Percentiles rank a stretch among this genome's conserved stretches.
phyloP scores from a whole-genome alignment of 192 early-diverging fungal genomes.

The Funneliformis mosseae region DNA sequence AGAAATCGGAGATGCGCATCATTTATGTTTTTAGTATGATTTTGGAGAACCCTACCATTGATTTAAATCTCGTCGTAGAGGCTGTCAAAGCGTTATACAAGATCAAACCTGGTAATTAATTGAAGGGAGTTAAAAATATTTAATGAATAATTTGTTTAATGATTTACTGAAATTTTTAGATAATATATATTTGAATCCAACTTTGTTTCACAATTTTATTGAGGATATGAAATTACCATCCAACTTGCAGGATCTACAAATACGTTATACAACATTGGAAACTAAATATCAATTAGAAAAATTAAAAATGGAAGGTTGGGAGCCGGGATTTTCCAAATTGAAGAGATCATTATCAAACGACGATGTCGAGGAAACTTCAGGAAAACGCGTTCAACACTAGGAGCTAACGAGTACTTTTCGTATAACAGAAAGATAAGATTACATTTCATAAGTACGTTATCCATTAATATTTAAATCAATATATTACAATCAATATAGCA shows the following conservation, averaged over 20 bases:
- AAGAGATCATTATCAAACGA: slow-evolving; percentile 12
- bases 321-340: slow-evolving; percentile 21
- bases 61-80: slow-evolving; percentile 12
- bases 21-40: slow-evolving; percentile 22
- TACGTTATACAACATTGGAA: slow-evolving; percentile 19
- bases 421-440: neutral
- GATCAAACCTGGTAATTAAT: slow-evolving; percentile 30
- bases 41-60: slow-evolving; percentile 7
- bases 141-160: neutral
- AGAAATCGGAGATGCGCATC: slow-evolving; percentile 25
- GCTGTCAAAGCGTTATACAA: slow-evolving; percentile 17
- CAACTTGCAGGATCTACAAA: slow-evolving; percentile 15
- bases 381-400: neutral
- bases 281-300: slow-evolving; percentile 29
- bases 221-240: slow-evolving; percentile 1
- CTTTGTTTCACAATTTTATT: slow-evolving; percentile 31
- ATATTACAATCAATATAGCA: too few species aligned
- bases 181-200: slow-evolving; percentile 33
- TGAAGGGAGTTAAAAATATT: too few species aligned
- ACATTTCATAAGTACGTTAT: too few species aligned
- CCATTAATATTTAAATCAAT: neutral
- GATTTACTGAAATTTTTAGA: neutral
- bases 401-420: neutral
- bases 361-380: neutral
- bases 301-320: slow-evolving; percentile 26